phyloP scores from a whole-genome alignment of 1,139 yeast genomes.

The Yamadazyma kanchanaburiensis region DNA sequence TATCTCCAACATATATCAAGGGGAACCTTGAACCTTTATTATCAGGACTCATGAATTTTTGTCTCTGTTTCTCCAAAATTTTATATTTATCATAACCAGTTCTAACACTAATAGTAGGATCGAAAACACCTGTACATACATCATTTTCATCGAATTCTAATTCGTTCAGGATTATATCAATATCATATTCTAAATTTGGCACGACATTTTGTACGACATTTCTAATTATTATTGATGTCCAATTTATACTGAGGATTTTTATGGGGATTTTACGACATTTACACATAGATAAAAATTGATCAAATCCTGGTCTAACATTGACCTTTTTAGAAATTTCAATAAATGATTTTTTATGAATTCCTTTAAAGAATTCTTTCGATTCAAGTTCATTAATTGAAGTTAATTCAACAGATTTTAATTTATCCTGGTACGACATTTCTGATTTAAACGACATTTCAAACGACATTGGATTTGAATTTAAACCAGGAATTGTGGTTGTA shows the following conservation, averaged over 20 bases:
- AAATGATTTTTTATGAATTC: slow-evolving; percentile 32
- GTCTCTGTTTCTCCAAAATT: slow-evolving; percentile 18
- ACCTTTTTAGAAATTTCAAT: slow-evolving; percentile 35
- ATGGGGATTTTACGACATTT: slow-evolving; percentile 28
- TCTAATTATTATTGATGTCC: slow-evolving; percentile 54
- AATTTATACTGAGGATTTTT: slow-evolving; percentile 58
- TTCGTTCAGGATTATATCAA: slow-evolving; percentile 38
- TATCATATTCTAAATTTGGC: not conserved
- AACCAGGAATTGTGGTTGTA: slow-evolving; percentile 12
- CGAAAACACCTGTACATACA: slow-evolving; percentile 39
- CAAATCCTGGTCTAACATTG: slow-evolving; percentile 41
- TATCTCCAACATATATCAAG: slow-evolving; percentile 63
- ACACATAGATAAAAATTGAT: slow-evolving; percentile 29
- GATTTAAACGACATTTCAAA: slow-evolving; percentile 19
- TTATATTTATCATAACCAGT: slow-evolving; percentile 57
- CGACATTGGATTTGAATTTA: too few relatives aligned
- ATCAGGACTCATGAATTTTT: slow-evolving; percentile 8
- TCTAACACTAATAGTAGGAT: slow-evolving; percentile 26
- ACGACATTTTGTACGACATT: slow-evolving; percentile 23
- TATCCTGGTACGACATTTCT: slow-evolving; percentile 46
- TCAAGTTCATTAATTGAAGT: slow-evolving; percentile 49
- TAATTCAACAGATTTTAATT: slow-evolving; percentile 45
- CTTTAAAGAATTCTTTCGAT: slow-evolving; percentile 39
- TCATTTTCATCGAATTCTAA: slow-evolving; percentile 37
- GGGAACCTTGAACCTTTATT: too few relatives aligned